Evolutionary conservation across 225 moss, liverwort and hornwort genomes (phyloP).

Genomic region (Polytrichum commune): DNA sequence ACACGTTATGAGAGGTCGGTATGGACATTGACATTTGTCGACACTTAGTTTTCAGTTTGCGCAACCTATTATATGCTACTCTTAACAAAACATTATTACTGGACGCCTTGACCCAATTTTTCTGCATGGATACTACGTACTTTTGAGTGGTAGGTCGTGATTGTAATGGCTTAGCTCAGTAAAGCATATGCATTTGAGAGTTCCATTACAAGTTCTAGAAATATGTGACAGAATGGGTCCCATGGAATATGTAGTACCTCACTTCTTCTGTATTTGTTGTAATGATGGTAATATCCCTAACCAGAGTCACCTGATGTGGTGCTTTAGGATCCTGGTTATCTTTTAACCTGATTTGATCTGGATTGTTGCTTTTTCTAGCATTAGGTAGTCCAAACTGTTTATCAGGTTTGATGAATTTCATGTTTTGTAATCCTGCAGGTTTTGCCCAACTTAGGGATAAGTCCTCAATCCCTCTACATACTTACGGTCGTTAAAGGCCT

Average conservation of each 20-base stretch:
- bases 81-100: no score
- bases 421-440: constrained; percentile 5
- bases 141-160: no score
- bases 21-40: no score
- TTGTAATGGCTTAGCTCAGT: no score
- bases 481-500: constrained; percentile 3
- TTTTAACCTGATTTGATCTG: not conserved
- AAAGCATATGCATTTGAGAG: not conserved
- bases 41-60: no score
- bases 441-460: constrained; percentile 11
- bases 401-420: not conserved
- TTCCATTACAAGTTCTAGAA: not conserved
- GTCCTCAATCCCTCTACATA: constrained; percentile 10
- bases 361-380: not conserved
- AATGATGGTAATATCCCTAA: no score
- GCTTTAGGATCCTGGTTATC: no score
- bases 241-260: no score
- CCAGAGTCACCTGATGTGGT: no score
- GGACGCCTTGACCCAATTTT: no score
- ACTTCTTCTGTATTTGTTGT: not conserved
- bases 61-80: not conserved
- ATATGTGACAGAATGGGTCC: not conserved
- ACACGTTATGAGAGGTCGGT: no score
- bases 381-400: not conserved
- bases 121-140: no score